These are phyloP conservation scores for Pseudogymnoascus sp. DNA, from an alignment of 2,329 filamentous ascomycete species.

Conservation along the genomic window DNA sequence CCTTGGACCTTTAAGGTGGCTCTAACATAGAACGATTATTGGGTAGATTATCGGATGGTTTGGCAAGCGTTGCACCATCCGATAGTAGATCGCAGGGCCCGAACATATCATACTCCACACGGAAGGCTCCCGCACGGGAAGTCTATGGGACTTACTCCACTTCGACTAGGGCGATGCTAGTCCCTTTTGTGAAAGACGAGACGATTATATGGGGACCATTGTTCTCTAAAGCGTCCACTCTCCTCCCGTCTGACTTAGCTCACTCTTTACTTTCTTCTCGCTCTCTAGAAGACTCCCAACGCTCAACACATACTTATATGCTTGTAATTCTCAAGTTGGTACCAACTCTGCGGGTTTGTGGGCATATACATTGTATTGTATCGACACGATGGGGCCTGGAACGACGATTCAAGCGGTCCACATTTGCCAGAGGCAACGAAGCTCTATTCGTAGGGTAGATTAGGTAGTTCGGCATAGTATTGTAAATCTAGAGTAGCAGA, in stretches of 20 bases:
- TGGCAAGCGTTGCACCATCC: neutral
- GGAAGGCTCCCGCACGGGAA: neutral
- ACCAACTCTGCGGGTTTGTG: neutral
- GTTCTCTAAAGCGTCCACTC: neutral
- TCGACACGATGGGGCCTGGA: no score
- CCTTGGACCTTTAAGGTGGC: no score
- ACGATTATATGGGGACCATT: neutral
- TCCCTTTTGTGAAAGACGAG: neutral
- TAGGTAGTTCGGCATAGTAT: neutral
- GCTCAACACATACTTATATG: no score
- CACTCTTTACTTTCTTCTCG: neutral
- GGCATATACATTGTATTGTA: no score
- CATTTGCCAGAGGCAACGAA: no score
- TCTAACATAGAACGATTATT: no score
- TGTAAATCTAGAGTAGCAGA: neutral
- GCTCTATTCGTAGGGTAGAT: no score
- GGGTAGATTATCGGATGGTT: neutral
- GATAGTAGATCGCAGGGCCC: neutral
- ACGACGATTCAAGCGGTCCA: no score
- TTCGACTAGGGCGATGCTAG: no score
- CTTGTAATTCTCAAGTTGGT: no score
- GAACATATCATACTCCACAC: neutral
- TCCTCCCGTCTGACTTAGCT: neutral
- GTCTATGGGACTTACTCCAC: neutral
- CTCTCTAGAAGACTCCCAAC: neutral